Evolutionary conservation across 78 protist genomes (phyloP), one percentile per base, ranked within the genome.

Genomic region (Dictyostelium firmibasis): DNA sequence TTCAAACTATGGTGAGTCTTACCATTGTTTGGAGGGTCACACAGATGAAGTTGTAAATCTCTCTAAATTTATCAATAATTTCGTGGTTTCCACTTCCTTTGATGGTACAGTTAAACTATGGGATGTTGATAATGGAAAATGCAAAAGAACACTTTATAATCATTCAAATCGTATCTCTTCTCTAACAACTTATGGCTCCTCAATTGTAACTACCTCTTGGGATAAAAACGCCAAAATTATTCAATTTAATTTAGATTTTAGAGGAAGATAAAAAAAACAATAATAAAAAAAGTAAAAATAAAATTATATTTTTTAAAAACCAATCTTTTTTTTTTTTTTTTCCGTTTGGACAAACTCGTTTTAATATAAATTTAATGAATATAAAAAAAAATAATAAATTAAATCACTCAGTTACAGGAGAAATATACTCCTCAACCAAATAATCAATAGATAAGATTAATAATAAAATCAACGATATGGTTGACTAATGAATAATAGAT

Each of bases 51-150:
- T 94, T 9, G 50, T 94, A 0, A 53, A 25, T 25, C 84, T 89
- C 18, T 84, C 85, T 29, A 75, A 85, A 41, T 84, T 86, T 36
- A 83, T 84, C 1, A 86, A 93, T 18, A 85, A 93, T 64, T 20
- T 83, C n/a, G 84, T 86, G 4, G 91, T 94, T 5, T 85, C 93
- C 0, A 93, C 93, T n/a, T 85, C 93, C 9, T 94, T 62, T 53
- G 96, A 94, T 77, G 93, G 92, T 36, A 81, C 93, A 3, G 89
- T 94, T 33, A 85, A 81, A 29, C 60, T 94, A 2, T 94, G 96
- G 96, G 96, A 94, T 67, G 87, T 83, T 4, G 91, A 83, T 33
- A 53, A 25, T 44, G 94, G 94, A 10, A 81, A 81, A 33, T 81
- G 67, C 4, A 29, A 69, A 25, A 23, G 87, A 69, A 89, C 94